Evolutionary conservation across 2,329 filamentous ascomycete species (phyloP).

Genomic region (Chaetomiaceae sp.): DNA sequence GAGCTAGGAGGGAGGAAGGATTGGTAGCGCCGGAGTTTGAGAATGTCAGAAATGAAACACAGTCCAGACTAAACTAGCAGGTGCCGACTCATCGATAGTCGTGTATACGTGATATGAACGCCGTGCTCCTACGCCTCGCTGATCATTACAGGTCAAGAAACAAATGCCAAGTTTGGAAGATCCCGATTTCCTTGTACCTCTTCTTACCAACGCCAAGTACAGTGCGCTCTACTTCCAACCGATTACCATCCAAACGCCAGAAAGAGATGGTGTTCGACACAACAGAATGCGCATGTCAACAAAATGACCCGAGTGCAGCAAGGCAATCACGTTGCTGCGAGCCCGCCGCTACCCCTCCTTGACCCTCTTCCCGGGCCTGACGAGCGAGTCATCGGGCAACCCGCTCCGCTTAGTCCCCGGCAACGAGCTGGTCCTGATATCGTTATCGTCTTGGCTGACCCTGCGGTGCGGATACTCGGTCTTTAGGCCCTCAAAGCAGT

Average conservation of each 20-base stretch:
- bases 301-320: too few species aligned
- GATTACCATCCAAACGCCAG: too few species aligned
- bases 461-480: slow-evolving; percentile 84
- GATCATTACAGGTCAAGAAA: too few species aligned
- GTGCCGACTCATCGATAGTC: neutral
- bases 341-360: slow-evolving; percentile 52
- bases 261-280: too few species aligned
- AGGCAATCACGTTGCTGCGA: too few species aligned
- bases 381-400: slow-evolving; percentile 72
- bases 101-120: too few species aligned
- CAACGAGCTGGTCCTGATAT: slow-evolving; percentile 84
- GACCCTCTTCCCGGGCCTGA: slow-evolving; percentile 57
- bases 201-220: too few species aligned
- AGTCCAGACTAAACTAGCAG: neutral
- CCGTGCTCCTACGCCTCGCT: too few species aligned
- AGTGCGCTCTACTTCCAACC: too few species aligned
- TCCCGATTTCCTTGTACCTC: too few species aligned
- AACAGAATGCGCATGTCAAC: too few species aligned
- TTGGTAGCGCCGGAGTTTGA: slow-evolving; percentile 9
- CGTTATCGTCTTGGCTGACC: slow-evolving; percentile 92
- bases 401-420: slow-evolving; percentile 89
- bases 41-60: neutral
- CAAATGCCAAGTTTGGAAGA: too few species aligned
- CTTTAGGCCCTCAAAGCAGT: slow-evolving; percentile 88
- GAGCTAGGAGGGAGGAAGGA: neutral